A percentile compares a stretch with the other conserved stretches of the same genome.
phyloP scores from a whole-genome alignment of 2,329 filamentous ascomycete genomes.

The Penicillium olsonii region DNA sequence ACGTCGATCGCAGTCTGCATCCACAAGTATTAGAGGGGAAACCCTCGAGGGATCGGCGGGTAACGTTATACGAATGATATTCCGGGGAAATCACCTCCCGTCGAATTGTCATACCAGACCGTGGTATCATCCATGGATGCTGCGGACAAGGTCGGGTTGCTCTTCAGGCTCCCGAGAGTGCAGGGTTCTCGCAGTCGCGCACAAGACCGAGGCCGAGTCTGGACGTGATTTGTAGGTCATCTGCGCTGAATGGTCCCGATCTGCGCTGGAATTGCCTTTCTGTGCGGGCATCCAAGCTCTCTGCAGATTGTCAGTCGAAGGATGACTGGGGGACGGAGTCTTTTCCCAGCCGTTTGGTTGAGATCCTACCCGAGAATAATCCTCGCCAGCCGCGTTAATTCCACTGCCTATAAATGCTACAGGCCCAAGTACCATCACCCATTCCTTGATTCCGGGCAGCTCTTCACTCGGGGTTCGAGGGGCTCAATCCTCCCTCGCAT shows the following conservation, averaged over 20 bases:
- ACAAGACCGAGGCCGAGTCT: constrained; percentile 4
- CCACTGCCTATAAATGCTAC: background rate
- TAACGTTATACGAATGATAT: constrained; percentile 9
- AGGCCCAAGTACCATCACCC: background rate
- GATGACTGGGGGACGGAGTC: too few relatives aligned
- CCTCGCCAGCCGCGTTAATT: background rate
- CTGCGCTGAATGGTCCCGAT: constrained; percentile 20
- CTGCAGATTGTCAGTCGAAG: too few relatives aligned
- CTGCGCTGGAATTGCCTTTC: constrained; percentile 16
- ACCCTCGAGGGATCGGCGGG: background rate
- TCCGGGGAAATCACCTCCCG: constrained; percentile 18
- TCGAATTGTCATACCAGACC: background rate
- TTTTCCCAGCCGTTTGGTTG: background rate
- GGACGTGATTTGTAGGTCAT: constrained; percentile 22
- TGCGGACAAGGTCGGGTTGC: background rate
- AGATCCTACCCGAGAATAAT: background rate
- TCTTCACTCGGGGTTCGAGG: background rate
- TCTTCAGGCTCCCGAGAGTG: background rate
- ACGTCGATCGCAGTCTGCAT: constrained; percentile 1
- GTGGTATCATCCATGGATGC: background rate
- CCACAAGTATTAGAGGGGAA: too few relatives aligned
- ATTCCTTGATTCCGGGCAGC: background rate
- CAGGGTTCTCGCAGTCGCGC: constrained; percentile 11
- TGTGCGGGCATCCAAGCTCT: constrained; percentile 4
- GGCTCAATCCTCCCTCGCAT: constrained; percentile 2